These are phyloP conservation scores for Fraxinus xanthoxyloides DNA, from an alignment of 305 asterid genomes.

Conservation along the genomic window DNA sequence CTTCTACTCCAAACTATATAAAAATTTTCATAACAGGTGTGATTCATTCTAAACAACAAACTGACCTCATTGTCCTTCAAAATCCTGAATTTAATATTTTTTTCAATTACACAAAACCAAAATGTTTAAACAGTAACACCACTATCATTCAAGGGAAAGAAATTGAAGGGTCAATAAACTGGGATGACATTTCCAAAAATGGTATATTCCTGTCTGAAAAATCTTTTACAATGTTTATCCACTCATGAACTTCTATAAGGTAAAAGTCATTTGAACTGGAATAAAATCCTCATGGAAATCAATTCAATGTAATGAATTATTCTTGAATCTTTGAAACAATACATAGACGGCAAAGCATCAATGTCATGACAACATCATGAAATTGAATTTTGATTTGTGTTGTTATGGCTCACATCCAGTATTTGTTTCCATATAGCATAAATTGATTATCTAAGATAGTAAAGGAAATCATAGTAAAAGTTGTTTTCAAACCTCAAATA, in stretches of 20 bases:
- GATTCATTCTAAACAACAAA: not conserved
- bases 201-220: not conserved
- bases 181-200: not conserved
- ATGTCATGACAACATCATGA: not conserved
- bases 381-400: not conserved
- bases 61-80: conserved; percentile 8
- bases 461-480: conserved; percentile 22
- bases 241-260: conserved; percentile 4
- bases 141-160: not conserved
- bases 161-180: not conserved
- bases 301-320: conserved; percentile 8
- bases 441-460: conserved; percentile 16
- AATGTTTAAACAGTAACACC: not conserved
- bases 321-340: not conserved
- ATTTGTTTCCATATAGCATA: conserved; percentile 14
- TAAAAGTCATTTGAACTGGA: conserved; percentile 15
- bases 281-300: conserved; percentile 13
- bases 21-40: not conserved
- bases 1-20: conserved; percentile 16
- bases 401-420: not conserved
- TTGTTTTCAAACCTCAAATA: conserved; percentile 82
- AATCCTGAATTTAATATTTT: conserved; percentile 4
- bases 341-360: not conserved
- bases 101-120: not conserved
- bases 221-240: not conserved